Evolutionary conservation across 2,329 filamentous ascomycete species (phyloP).

Genomic region (Xylaria sp.): DNA sequence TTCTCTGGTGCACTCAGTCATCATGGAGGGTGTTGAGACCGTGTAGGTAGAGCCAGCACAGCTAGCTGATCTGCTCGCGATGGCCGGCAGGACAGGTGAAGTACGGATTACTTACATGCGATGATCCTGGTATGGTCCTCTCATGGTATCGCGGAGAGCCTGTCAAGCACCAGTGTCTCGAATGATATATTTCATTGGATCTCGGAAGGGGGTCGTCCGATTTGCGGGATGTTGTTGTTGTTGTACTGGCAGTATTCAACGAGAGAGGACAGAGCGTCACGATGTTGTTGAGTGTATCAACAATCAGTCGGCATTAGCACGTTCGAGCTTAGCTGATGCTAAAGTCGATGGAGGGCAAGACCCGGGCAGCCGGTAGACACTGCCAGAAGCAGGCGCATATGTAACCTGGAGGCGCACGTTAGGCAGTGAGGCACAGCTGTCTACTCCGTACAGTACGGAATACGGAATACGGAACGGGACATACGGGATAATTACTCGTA

Average conservation of each 20-base stretch:
- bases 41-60: not conserved
- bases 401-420: not conserved
- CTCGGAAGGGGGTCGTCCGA: not conserved
- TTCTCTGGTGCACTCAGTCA: conserved; percentile 10
- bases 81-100: not conserved
- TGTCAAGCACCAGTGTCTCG: not conserved
- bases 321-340: not conserved
- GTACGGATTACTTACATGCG: conserved; percentile 17
- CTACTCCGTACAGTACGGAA: no score
- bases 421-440: not conserved
- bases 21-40: conserved; percentile 1
- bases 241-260: not conserved
- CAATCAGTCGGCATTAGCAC: no score
- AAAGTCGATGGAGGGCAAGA: not conserved
- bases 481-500: not conserved
- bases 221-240: not conserved
- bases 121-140: conserved; percentile 9
- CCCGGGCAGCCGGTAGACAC: not conserved
- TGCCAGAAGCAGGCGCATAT: not conserved
- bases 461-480: not conserved
- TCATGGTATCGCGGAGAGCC: conserved; percentile 8
- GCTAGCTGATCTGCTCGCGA: conserved; percentile 1
- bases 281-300: not conserved
- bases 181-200: conserved; percentile 2
- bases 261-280: not conserved